Conservation (phyloP, 257 asterid species). For the Ilex aquifolium region DNA sequence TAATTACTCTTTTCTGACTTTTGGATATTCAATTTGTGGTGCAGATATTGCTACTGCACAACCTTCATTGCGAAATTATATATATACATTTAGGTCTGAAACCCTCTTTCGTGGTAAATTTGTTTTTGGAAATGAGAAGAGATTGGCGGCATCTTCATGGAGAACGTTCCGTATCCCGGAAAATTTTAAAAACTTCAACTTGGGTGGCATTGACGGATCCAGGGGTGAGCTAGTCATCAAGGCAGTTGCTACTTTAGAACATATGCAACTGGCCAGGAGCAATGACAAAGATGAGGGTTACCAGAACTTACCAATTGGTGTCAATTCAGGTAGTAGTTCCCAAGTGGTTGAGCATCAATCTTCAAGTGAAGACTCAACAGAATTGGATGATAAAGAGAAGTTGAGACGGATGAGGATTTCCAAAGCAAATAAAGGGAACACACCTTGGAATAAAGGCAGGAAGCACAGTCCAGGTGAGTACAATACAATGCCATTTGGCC, state of each 20-base stretch:
- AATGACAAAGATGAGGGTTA: conserved; percentile 27
- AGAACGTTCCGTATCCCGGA: conserved; percentile 25
- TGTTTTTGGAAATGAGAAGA: conserved; percentile 37
- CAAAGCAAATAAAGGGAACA: conserved; percentile 87
- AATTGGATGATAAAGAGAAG: conserved; percentile 60
- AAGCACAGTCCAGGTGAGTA: conserved; percentile 81
- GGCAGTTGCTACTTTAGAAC: conserved; percentile 70
- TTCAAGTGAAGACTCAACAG: conserved; percentile 39
- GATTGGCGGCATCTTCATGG: conserved; percentile 35
- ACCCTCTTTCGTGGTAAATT: conserved; percentile 24
- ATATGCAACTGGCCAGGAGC: conserved; percentile 21
- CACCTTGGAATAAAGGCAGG: conserved; percentile 95
- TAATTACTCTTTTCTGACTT: neutral
- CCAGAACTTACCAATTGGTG: conserved; percentile 33
- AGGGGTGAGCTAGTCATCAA: conserved; percentile 46
- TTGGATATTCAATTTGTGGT: conserved; percentile 13
- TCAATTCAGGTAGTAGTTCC: conserved; percentile 27
- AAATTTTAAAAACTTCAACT: conserved; percentile 21
- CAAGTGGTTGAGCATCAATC: conserved; percentile 27
- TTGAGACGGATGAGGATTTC: conserved; percentile 93
- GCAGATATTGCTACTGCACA: conserved; percentile 89
- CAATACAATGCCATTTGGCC: neutral
- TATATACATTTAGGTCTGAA: conserved; percentile 43
- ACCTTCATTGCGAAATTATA: conserved; percentile 53
- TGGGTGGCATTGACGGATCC: conserved; percentile 31